These are phyloP conservation scores for Rhizopus sp. DNA, from an alignment of 371 early-diverging fungal species.

Conservation along the genomic window DNA sequence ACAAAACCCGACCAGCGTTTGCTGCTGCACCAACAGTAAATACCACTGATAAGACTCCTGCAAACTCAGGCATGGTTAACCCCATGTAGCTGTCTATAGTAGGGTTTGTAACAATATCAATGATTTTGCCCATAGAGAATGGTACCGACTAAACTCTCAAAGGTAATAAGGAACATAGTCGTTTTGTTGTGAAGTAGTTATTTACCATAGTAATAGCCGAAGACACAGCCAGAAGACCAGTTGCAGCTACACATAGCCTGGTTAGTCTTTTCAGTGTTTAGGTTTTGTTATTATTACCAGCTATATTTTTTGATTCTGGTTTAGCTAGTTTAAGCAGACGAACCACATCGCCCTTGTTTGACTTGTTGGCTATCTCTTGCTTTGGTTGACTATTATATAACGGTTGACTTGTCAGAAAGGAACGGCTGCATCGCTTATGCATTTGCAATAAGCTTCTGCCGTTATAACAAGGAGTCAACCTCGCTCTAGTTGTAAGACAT, in stretches of 20 bases:
- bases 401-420: background rate
- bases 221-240: constrained; percentile 66
- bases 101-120: constrained; percentile 69
- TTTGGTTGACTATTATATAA: background rate
- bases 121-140: constrained; percentile 79
- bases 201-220: constrained; percentile 72
- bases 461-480: background rate
- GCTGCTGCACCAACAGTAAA: constrained; percentile 73
- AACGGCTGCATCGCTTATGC: background rate
- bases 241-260: constrained; percentile 30
- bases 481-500: background rate
- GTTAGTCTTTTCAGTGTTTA: background rate
- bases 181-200: background rate
- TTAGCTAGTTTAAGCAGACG: constrained; percentile 45
- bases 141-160: constrained; percentile 56
- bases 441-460: background rate
- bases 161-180: background rate
- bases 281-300: constrained; percentile 28
- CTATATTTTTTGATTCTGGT: constrained; percentile 48
- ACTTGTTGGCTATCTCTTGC: constrained; percentile 1
- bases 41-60: constrained; percentile 53
- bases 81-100: constrained; percentile 51
- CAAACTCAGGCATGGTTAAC: constrained; percentile 58
- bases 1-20: constrained; percentile 74
- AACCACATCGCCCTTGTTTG: constrained; percentile 28